These are phyloP conservation scores for Pseudogymnoascus sp. DNA, from an alignment of 2,329 filamentous ascomycete species.

Conservation along the genomic window DNA sequence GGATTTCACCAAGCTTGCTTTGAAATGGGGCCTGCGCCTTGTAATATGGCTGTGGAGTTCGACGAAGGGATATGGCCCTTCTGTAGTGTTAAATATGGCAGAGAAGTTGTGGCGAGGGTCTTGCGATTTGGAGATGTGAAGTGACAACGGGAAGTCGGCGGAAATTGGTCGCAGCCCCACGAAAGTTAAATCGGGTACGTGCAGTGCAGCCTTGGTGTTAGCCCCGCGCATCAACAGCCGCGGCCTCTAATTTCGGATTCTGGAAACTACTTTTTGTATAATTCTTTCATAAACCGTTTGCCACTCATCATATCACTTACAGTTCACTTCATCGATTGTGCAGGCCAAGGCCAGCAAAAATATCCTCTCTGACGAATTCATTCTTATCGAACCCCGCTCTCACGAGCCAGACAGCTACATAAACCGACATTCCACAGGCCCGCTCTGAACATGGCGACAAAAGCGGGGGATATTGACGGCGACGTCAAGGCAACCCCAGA, in stretches of 20 bases:
- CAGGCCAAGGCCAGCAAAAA: neutral
- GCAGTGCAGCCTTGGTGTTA: conserved; percentile 8
- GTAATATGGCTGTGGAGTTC: neutral
- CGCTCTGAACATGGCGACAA: neutral
- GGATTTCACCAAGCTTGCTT: neutral
- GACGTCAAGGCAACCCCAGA: conserved; percentile 1
- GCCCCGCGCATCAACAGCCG: conserved; percentile 7
- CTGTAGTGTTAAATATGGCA: neutral
- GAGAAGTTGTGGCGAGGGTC: neutral
- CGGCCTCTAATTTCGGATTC: neutral
- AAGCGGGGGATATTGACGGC: neutral
- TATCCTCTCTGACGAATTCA: neutral
- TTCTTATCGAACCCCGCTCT: neutral
- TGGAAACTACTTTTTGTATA: neutral
- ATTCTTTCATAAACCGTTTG: neutral
- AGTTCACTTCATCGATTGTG: neutral
- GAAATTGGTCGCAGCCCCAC: conserved; percentile 8
- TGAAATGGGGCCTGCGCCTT: conserved; percentile 1
- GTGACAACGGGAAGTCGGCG: conserved; percentile 8
- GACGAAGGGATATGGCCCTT: neutral
- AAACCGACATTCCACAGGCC: neutral
- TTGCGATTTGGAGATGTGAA: conserved; percentile 6
- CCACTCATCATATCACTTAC: neutral
- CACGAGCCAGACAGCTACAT: neutral
- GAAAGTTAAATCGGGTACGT: conserved; percentile 2